These are phyloP conservation scores for Vaccinium myrtillus DNA, from an alignment of 148 eudicot genomes.

Conservation along the genomic window DNA sequence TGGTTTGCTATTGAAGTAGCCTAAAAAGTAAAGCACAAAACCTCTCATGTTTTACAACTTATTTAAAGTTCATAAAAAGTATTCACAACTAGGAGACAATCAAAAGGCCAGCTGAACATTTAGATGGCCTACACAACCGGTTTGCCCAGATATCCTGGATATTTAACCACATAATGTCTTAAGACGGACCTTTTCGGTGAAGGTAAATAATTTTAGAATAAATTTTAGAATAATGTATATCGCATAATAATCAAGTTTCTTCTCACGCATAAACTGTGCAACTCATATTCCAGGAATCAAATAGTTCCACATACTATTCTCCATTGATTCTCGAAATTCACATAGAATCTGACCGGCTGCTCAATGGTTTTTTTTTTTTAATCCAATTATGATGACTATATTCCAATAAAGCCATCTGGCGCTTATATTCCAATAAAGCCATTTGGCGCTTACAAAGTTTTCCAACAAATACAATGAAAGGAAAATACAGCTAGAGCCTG, in stretches of 20 bases:
- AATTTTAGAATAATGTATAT: neutral
- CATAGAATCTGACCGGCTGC: neutral
- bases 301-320: neutral
- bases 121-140: neutral
- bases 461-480: no score
- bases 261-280: neutral
- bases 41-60: neutral
- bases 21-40: constrained; percentile 34
- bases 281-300: constrained; percentile 10
- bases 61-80: neutral
- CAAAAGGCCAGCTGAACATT: neutral
- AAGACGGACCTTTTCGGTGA: neutral
- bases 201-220: neutral
- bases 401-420: no score
- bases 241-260: neutral
- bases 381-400: no score
- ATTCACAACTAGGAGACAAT: neutral
- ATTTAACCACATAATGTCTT: neutral
- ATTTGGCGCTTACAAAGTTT: no score
- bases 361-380: no score
- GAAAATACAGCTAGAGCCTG: no score
- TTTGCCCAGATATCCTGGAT: neutral
- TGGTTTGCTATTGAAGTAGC: constrained; percentile 51
- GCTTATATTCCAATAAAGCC: no score
- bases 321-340: neutral